Percentiles rank a stretch among this genome's conserved stretches.
Evolutionary conservation across 352 stramenopile species (phyloP).

Genomic region (Phytopythium oedochilum): DNA sequence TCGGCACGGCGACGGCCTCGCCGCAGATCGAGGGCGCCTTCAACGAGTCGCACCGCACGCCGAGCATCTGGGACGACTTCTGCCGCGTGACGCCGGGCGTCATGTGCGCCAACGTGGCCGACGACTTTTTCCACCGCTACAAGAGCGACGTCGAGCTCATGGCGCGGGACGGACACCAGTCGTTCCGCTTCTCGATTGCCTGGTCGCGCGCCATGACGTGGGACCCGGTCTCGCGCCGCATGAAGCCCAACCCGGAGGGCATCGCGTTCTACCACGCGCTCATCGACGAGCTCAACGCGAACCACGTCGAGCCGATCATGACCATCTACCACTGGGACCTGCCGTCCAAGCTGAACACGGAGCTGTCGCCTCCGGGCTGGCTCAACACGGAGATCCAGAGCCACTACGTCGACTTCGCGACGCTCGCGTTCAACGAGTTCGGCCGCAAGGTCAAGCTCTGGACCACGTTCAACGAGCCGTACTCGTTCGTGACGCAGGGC

Average conservation of each 20-base stretch:
- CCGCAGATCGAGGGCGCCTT: conserved; percentile 90
- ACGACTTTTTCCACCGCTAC: conserved; percentile 86
- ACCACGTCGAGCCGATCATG: conserved; percentile 87
- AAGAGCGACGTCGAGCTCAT: conserved; percentile 85
- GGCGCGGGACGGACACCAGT: conserved; percentile 78
- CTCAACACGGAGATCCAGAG: conserved; percentile 48
- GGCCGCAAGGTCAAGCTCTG: conserved; percentile 89
- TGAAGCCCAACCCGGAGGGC: conserved; percentile 17
- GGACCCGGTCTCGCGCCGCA: conserved; percentile 9
- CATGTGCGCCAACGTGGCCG: conserved; percentile 79
- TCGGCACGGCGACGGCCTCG: conserved; percentile 72
- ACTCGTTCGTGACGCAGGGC: conserved; percentile 76
- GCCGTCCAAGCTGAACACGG: conserved; percentile 79
- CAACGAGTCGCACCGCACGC: conserved; percentile 65
- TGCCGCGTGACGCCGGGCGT: conserved; percentile 48
- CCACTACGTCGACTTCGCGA: conserved; percentile 83
- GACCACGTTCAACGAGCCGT: conserved; percentile 95
- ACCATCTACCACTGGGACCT: conserved; percentile 98
- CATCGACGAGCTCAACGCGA: conserved; percentile 19
- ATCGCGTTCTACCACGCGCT: conserved; percentile 26
- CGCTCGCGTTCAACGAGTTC: conserved; percentile 89
- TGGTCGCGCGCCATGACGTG: conserved; percentile 31
- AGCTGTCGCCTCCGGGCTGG: conserved; percentile 67
- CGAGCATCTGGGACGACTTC: conserved; percentile 91
- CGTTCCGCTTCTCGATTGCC: conserved; percentile 66